phyloP scores from a whole-genome alignment of 2,329 filamentous ascomycete species.

The Cephalotrichum gorgonifer region DNA sequence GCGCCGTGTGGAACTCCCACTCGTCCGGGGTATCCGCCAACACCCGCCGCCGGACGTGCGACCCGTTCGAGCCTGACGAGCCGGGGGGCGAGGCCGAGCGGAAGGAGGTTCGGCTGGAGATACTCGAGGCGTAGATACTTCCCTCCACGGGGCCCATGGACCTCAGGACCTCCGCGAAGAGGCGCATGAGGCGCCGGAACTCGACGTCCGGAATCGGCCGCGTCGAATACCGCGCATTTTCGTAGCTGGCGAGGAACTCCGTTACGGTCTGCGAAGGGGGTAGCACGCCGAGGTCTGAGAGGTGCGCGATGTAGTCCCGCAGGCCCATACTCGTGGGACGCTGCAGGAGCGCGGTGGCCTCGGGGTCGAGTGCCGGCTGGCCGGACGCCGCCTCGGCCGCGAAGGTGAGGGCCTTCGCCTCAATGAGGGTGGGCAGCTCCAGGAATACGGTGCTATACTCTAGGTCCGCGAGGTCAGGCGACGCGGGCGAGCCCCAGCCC shows the following conservation, averaged over 20 bases:
- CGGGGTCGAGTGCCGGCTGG: conserved; percentile 45
- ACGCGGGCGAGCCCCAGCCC: conserved; percentile 79
- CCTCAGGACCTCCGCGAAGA: conserved; percentile 72
- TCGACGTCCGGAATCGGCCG: conserved; percentile 55
- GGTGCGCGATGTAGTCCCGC: conserved; percentile 66
- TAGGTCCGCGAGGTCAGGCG: conserved; percentile 65
- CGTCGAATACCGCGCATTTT: conserved; percentile 73
- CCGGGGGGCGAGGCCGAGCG: conserved; percentile 16
- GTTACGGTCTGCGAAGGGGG: neutral
- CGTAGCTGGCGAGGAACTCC: conserved; percentile 68
- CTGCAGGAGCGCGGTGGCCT: conserved; percentile 62
- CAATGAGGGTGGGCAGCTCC: conserved; percentile 81
- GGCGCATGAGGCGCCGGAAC: conserved; percentile 71
- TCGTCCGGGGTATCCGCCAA: conserved; percentile 25
- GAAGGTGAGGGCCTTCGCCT: conserved; percentile 84
- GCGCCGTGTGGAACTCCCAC: conserved; percentile 34
- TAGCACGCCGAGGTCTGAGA: conserved; percentile 58
- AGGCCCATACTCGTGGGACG: conserved; percentile 62
- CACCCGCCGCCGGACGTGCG: conserved; percentile 19
- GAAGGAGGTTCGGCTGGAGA: neutral
- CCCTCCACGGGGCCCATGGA: conserved; percentile 58
- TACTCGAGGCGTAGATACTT: neutral
- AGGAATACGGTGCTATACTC: conserved; percentile 72
- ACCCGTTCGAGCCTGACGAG: conserved; percentile 17
- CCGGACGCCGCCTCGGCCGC: conserved; percentile 46